Conservation (phyloP, 2,329 filamentous ascomycete species). For the Fusarium torulosum region DNA sequence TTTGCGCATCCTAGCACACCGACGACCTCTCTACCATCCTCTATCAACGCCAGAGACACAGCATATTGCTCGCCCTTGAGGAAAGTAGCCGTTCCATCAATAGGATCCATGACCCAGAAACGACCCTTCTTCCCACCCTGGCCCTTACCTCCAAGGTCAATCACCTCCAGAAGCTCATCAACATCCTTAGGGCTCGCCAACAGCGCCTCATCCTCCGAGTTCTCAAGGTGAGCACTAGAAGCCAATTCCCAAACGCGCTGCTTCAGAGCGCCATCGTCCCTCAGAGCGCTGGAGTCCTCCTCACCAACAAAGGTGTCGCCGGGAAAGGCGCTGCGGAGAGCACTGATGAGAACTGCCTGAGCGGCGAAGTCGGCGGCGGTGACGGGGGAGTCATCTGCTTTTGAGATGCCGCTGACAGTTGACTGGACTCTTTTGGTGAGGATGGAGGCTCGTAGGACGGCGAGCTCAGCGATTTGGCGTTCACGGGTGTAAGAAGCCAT, state of each 20-base stretch:
- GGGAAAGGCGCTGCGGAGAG: slow-evolving; percentile 66
- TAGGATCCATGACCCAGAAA: slow-evolving; percentile 73
- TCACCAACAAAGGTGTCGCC: slow-evolving; percentile 71
- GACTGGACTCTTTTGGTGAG: slow-evolving; percentile 64
- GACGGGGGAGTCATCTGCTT: slow-evolving; percentile 70
- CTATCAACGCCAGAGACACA: slow-evolving; percentile 69
- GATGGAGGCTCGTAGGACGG: slow-evolving; percentile 67
- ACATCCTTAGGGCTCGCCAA: slow-evolving; percentile 58
- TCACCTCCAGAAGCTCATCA: slow-evolving; percentile 71
- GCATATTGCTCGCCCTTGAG: slow-evolving; percentile 72
- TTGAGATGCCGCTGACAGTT: slow-evolving; percentile 64
- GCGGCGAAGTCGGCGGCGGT: slow-evolving; percentile 74
- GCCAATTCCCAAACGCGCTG: slow-evolving; percentile 69
- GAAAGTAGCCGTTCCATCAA: slow-evolving; percentile 74
- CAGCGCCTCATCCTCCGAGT: slow-evolving; percentile 20
- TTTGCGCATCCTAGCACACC: slow-evolving; percentile 74
- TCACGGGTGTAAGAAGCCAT: slow-evolving; percentile 50
- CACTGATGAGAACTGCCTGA: slow-evolving; percentile 71
- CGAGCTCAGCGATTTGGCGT: slow-evolving; percentile 54
- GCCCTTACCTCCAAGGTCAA: slow-evolving; percentile 67
- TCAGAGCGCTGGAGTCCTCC: slow-evolving; percentile 67
- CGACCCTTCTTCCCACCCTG: slow-evolving; percentile 53
- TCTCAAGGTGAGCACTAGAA: slow-evolving; percentile 29
- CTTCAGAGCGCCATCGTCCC: slow-evolving; percentile 61
- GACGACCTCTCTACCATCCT: slow-evolving; percentile 67